Evolutionary conservation across 768 basidiomycete species (phyloP).

Genomic region (Coprinopsis cinerea): DNA sequence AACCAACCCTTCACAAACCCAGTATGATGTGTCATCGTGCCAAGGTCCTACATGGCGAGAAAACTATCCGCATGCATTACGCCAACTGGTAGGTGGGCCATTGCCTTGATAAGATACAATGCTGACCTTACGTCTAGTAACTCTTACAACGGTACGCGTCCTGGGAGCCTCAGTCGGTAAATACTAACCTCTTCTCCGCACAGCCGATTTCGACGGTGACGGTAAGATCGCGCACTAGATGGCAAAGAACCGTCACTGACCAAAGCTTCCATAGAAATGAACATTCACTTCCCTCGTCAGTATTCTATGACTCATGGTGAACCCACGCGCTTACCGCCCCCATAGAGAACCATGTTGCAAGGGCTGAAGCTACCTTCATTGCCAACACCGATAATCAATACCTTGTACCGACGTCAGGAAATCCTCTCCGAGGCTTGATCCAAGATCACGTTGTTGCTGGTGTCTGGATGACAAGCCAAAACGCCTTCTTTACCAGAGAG

Average conservation of each 20-base stretch:
- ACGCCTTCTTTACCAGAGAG: constrained; percentile 90
- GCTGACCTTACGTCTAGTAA: constrained; percentile 50
- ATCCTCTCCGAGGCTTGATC: constrained; percentile 94
- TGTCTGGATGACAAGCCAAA: constrained; percentile 98
- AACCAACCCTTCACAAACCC: constrained; percentile 97
- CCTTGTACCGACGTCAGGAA: constrained; percentile 97
- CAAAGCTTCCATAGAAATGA: constrained; percentile 70
- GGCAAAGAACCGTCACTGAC: constrained; percentile 1
- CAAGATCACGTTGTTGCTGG: constrained; percentile 99
- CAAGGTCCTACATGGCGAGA: constrained; percentile 88
- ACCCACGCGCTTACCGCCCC: constrained; percentile 8
- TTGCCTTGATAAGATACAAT: neutral
- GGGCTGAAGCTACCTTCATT: constrained; percentile 89
- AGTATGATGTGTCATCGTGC: constrained; percentile 99
- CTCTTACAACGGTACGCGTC: constrained; percentile 83
- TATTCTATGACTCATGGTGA: constrained; percentile 11
- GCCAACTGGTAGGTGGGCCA: constrained; percentile 80
- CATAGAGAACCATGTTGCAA: constrained; percentile 88
- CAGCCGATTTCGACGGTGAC: constrained; percentile 28
- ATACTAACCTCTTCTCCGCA: constrained; percentile 12
- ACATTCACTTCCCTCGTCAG: constrained; percentile 98
- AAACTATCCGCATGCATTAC: constrained; percentile 99
- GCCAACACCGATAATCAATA: constrained; percentile 99
- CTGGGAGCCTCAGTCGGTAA: constrained; percentile 7
- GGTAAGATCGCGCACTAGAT: constrained; percentile 16